Conservation (phyloP, 1,139 yeast species). For the Geotrichum cucujoidarum region DNA sequence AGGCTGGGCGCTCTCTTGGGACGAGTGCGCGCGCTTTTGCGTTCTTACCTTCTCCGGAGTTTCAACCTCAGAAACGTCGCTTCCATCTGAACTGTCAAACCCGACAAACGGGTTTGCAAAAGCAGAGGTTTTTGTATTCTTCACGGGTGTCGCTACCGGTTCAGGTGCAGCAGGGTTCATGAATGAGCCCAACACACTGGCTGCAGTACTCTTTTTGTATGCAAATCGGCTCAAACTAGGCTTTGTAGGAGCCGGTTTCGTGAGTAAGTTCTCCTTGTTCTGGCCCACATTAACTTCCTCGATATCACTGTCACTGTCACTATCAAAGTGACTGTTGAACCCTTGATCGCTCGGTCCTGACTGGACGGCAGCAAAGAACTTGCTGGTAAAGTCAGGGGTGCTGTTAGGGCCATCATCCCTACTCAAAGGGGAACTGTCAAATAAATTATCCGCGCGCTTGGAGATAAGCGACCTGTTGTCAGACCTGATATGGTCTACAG, state of each 20-base stretch:
- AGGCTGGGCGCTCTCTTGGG: neutral
- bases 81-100: neutral
- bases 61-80: constrained; percentile 9
- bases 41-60: constrained; percentile 9
- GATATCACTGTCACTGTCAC: neutral
- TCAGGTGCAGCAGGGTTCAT: neutral
- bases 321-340: neutral
- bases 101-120: neutral
- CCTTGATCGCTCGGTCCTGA: neutral
- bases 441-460: constrained; percentile 6
- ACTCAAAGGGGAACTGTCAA: neutral
- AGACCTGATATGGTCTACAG: neutral
- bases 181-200: neutral
- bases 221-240: constrained; percentile 1
- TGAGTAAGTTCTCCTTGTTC: neutral
- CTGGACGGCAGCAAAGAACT: constrained; percentile 10
- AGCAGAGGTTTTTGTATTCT: neutral
- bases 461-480: constrained; percentile 2
- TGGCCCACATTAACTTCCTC: neutral
- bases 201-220: neutral
- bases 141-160: neutral
- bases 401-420: neutral
- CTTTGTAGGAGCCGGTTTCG: neutral
- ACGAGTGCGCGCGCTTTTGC: neutral
- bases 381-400: constrained; percentile 8